Base-by-base conservation (phyloP, 768 basidiomycete genomes). In the Pulveroboletus sp. region DNA sequence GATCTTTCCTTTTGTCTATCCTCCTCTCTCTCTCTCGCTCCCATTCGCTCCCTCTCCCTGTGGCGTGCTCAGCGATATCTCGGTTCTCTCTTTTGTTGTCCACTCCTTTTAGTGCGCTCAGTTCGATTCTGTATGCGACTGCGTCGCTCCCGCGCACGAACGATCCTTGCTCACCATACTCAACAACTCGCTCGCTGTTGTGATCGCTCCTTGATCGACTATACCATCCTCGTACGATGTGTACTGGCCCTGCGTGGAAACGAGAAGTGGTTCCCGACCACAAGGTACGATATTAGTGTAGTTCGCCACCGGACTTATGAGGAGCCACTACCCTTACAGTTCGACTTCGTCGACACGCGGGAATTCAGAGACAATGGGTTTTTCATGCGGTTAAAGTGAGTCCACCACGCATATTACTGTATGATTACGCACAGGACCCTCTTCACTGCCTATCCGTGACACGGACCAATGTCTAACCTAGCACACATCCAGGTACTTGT, bases 261-360 rank as follows among this genome's bases (percentile, higher is more conserved):
- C 80, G 93, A 65, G 96, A 97, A 77, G 81, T 89, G 60, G 93
- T 97, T 39, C 91, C 89, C 47, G 96, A 97, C 73, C 96, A 98
- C 73, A 99, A 98, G 80, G 95, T 93, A 54, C 48, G 76, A 54
- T 35, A 27, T 27, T 39, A 48, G 24, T 32, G 11, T 30, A 17
- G n/a, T 39, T 28, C 21, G 38, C 13, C 31, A 43, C 10, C 46
- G 17, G 46, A 15, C 35, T 38, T 30, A 30, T 10, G 10, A 52
- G n/a, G 39, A 55, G 46, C n/a, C 17, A 13, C 17, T 18, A 49
- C 39, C 36, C 41, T 46, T 31, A 17, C 55, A 98, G 96, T 98
- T 97, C 62, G 95, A 98, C 76, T 97, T 97, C 63, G 79, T 99
- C 63, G 93, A 97, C 70, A 86, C 88, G 18, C 80, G 83, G 49